Evolutionary conservation across 257 asterid species (phyloP), one percentile per base, ranked within the genome.

Genomic region (Nicotiana attenuata): DNA sequence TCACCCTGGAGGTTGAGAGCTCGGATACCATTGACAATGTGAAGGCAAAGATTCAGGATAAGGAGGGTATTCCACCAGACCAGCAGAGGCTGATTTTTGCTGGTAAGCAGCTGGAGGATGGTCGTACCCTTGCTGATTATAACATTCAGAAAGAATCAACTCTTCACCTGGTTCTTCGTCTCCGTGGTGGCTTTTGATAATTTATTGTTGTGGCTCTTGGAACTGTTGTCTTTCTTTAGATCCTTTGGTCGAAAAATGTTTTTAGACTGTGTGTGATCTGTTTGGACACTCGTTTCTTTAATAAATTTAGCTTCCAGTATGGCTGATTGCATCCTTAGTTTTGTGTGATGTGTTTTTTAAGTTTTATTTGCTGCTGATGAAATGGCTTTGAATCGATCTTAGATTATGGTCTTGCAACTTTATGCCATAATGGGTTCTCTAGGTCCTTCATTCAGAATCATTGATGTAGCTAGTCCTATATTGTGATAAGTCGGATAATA

Each of bases 71-170:
- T 13, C 78, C 78, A 3, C 78, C 78, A 5, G 78, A 71, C 20
- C 78, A 71, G 78, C 78, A 71, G 60, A 45, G 81, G 31, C 29
- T 77, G 16, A 77, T 77, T 33, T 77, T 77, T 77, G 81, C 81
- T 77, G 81, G 81, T 17, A 77, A 77, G 67, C 81, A 77, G 81
- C 67, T 77, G 81, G 81, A 77, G 53, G 81, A 77, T 57, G 81
- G 81, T 28, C 81, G 81, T 5, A 77, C 81, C 52, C 52, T 77
- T 45, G 78, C 78, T 13, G 78, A 71, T 5, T 71, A 71, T 45
- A 71, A 71, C 78, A 71, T 71, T 14, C 81, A 77, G 78, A 71
- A 71, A 45, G 78, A 71, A 6, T 71, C 78, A 22, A 71, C 78
- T 13, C 78, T 71, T 41, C 78, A 71, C 22, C 60, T 71, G 17